A percentile compares a stretch with the other conserved stretches of the same genome.
Evolutionary conservation across 164 flowering plant species (phyloP).

Genomic region (Liquidambar formosana): DNA sequence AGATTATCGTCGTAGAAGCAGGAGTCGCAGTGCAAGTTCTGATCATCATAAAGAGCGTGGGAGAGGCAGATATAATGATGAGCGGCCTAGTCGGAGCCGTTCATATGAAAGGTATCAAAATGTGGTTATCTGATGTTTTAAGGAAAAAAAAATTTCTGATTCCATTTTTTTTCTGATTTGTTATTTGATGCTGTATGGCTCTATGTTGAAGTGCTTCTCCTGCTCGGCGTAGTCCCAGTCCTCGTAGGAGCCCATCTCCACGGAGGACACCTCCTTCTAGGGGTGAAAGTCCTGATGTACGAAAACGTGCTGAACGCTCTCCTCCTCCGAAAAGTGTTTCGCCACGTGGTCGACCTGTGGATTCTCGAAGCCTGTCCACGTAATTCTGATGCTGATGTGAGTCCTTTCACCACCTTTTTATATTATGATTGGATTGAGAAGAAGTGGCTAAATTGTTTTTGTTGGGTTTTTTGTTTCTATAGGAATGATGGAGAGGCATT

Average conservation of each 20-base stretch:
- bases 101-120: slow-evolving; percentile 56
- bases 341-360: slow-evolving; percentile 48
- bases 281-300: slow-evolving; percentile 50
- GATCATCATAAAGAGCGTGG: slow-evolving; percentile 58
- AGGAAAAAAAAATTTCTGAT: neutral
- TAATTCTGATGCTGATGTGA: slow-evolving; percentile 61
- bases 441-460: neutral
- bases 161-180: neutral
- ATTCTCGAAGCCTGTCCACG: slow-evolving; percentile 61
- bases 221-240: slow-evolving; percentile 49
- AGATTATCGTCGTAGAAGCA: slow-evolving; percentile 60
- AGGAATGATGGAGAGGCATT: slow-evolving; percentile 35
- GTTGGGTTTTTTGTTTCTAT: neutral
- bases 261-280: slow-evolving; percentile 37
- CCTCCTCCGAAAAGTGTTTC: slow-evolving; percentile 54
- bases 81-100: slow-evolving; percentile 54
- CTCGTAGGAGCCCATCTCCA: slow-evolving; percentile 59
- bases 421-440: neutral
- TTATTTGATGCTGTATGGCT: neutral
- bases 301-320: slow-evolving; percentile 38
- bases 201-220: slow-evolving; percentile 42
- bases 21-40: slow-evolving; percentile 82
- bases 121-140: neutral
- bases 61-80: slow-evolving; percentile 65
- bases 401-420: slow-evolving; percentile 6